Evolutionary conservation across 768 basidiomycete species (phyloP).

Genomic region (Daedaleopsis sinensis): DNA sequence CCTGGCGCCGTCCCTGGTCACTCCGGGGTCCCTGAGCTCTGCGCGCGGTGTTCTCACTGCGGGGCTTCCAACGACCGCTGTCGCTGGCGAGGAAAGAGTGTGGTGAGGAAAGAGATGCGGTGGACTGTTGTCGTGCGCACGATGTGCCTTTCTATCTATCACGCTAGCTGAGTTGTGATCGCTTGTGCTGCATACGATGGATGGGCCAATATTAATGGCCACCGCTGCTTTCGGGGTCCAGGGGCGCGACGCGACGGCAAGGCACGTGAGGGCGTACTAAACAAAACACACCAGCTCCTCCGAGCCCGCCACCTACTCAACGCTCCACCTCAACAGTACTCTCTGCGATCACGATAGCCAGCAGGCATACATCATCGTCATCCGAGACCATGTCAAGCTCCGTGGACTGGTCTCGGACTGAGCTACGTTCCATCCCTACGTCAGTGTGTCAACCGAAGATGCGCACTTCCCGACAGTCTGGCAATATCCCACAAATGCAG

Average conservation of each 20-base stretch:
- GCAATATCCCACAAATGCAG: too few species aligned
- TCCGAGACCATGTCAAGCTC: background rate
- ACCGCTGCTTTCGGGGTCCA: conserved; percentile 18
- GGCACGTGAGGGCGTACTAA: conserved; percentile 21
- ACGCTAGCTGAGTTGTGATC: background rate
- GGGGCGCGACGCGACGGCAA: conserved; percentile 18
- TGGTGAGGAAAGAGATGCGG: background rate
- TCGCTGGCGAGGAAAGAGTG: background rate
- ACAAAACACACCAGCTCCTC: background rate
- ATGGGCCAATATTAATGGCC: background rate
- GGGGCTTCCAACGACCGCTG: background rate
- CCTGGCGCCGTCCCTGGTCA: background rate
- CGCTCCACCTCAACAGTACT: conserved; percentile 5
- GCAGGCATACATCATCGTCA: background rate
- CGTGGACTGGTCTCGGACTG: background rate
- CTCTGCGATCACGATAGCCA: background rate
- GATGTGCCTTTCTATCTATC: background rate
- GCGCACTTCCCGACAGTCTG: too few species aligned
- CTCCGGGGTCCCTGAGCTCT: background rate
- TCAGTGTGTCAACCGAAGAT: too few species aligned
- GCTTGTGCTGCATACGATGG: conserved; percentile 3
- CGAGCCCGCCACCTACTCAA: conserved; percentile 17
- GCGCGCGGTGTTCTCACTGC: background rate
- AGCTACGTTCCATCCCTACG: too few species aligned
- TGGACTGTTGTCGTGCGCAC: background rate